These are phyloP conservation scores for Penicillium subrubescens DNA, from an alignment of 495 filamentous ascomycete genomes.

Conservation along the genomic window DNA sequence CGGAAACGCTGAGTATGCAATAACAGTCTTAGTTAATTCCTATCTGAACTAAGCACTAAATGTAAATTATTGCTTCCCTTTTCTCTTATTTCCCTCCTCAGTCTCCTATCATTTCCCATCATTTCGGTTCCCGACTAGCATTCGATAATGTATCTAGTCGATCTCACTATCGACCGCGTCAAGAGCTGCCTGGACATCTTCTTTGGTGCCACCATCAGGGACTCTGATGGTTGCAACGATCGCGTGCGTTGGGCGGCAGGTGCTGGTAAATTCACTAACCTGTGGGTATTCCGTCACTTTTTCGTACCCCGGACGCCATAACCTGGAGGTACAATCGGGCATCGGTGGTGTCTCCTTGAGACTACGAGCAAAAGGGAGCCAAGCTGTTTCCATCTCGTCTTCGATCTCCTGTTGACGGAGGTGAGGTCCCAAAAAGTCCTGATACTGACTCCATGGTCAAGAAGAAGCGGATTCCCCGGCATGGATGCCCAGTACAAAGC, in stretches of 20 bases:
- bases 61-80: no score
- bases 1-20: neutral
- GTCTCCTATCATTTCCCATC: neutral
- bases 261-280: no score
- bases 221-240: no score
- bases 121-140: no score
- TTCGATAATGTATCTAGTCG: no score
- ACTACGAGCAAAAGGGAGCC: neutral
- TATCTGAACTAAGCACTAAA: neutral
- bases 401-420: neutral
- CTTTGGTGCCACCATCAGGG: no score
- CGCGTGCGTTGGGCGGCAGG: no score
- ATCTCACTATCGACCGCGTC: no score
- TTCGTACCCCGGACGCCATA: no score
- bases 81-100: neutral
- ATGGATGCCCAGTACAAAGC: neutral
- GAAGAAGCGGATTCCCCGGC: neutral
- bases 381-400: neutral
- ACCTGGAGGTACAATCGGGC: no score
- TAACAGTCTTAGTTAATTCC: neutral
- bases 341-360: neutral
- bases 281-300: no score
- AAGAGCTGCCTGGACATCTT: no score
- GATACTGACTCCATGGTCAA: neutral
- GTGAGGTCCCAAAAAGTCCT: neutral